Evolutionary conservation across 352 stramenopile species (phyloP).

Genomic region (Pythium scleroteichum): DNA sequence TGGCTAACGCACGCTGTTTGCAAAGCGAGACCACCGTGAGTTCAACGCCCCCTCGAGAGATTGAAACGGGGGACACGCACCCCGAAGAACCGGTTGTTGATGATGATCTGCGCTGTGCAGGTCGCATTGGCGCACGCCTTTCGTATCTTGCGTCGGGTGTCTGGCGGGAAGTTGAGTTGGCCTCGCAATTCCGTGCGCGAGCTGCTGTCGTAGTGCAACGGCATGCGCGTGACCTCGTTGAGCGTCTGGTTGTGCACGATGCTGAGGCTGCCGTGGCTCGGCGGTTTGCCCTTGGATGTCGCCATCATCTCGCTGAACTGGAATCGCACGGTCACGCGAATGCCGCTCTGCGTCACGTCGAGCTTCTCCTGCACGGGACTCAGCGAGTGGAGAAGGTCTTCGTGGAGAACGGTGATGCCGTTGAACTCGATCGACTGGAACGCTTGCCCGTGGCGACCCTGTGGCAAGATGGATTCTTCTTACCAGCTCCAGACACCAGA

Average conservation of each 20-base stretch:
- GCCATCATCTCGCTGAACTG: slow-evolving; percentile 26
- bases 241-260: slow-evolving; percentile 25
- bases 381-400: slow-evolving; percentile 27
- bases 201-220: slow-evolving; percentile 9
- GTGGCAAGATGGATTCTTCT: neutral
- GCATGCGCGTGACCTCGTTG: slow-evolving; percentile 12
- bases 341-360: slow-evolving; percentile 14
- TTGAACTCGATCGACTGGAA: slow-evolving; percentile 31
- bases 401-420: slow-evolving; percentile 21
- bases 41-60: neutral
- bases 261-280: slow-evolving; percentile 12
- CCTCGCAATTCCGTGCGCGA: slow-evolving; percentile 14
- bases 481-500: too few species aligned
- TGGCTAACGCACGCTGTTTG: slow-evolving; percentile 2
- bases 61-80: slow-evolving; percentile 6
- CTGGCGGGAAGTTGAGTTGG: slow-evolving; percentile 7
- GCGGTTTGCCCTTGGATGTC: slow-evolving; percentile 10
- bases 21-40: too few species aligned
- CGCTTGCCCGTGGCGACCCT: slow-evolving; percentile 18
- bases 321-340: slow-evolving; percentile 21
- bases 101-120: slow-evolving; percentile 15
- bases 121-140: slow-evolving; percentile 18
- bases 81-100: slow-evolving; percentile 23
- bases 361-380: slow-evolving; percentile 24
- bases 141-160: slow-evolving; percentile 13